Evolutionary conservation across 352 stramenopile species (phyloP), one percentile per base, ranked within the genome.

Genomic region (Bremia lactucae): DNA sequence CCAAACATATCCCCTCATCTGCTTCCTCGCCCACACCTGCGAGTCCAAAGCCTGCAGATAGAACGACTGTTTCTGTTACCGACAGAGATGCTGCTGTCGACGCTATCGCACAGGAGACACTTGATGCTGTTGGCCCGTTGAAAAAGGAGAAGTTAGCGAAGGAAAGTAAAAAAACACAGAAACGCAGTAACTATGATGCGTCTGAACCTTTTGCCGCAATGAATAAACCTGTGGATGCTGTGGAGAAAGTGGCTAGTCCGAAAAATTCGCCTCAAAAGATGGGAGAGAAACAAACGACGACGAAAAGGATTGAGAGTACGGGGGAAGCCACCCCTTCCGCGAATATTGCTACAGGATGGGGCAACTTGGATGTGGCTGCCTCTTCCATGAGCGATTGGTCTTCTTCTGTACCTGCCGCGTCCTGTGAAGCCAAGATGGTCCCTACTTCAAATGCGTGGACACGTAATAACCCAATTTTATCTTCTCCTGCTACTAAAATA

Each of bases 361-460:
- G 71, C 16, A 65, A 67, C 3, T 47, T 89, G 7, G 76, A 89
- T 55, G 76, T 87, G 6, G 61, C 73, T 34, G 72, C 68, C 2
- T 46, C 73, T 14, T 61, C 59, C 14, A 84, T 89, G 16, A 58
- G 62, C 18, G 69, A 85, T 33, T 89, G 76, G 76, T 56, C 66
- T n/a, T 47, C 67, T 5, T 56, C 62, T 20, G 46, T 59, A 21
- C 26, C 52, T 22, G 23, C 53, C 10, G 55, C 65, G 20, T 51
- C 59, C 6, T 68, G 49, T 7, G 75, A 86, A 22, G 57, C 66
- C 15, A 79, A 66, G 42, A 75, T 65, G 19, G 44, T 44, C 3
- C 63, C 68, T 29, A 79, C 75, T 4, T 62, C 79, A 14, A 88
- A 79, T 40, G 72, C 69, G 11, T 89, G 76, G 76, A 42, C 52